phyloP scores from a whole-genome alignment of 805 yeast species.

The Lachancea lanzarotensis region DNA sequence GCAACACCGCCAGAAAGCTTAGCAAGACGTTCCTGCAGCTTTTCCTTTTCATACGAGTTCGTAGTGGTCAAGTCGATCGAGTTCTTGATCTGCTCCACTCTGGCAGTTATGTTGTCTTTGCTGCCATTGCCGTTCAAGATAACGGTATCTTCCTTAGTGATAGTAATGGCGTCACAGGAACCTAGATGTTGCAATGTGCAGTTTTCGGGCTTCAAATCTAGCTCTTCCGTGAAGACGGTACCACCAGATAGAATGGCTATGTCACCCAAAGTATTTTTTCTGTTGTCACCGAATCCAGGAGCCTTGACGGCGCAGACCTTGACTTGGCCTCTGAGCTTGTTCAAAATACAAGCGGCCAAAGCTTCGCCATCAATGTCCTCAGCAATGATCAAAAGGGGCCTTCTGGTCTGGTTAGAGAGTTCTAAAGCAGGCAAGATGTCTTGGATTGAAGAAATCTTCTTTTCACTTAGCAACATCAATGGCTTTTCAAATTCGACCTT shows the following conservation, averaged over 20 bases:
- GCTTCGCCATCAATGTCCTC: conserved; percentile 99
- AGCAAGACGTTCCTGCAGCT: conserved; percentile 94
- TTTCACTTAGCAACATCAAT: conserved; percentile 78
- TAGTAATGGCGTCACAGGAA: conserved; percentile 81
- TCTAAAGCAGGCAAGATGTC: conserved; percentile 91
- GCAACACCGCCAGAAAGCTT: conserved; percentile 98
- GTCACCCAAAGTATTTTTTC: conserved; percentile 96
- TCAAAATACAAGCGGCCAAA: conserved; percentile 92
- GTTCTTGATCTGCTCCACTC: conserved; percentile 91
- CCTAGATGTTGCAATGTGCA: conserved; percentile 89
- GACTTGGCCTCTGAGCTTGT: conserved; percentile 97
- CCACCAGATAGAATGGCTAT: conserved; percentile 94
- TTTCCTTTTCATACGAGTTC: conserved; percentile 90
- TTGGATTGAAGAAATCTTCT: conserved; percentile 84
- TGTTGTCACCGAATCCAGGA: conserved; percentile 98
- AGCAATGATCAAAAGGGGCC: conserved; percentile 88
- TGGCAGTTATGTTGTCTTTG: conserved; percentile 68
- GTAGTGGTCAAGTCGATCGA: conserved; percentile 64
- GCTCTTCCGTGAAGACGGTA: conserved; percentile 78
- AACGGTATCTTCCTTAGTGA: conserved; percentile 94
- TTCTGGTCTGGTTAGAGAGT: conserved; percentile 84
- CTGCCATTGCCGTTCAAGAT: conserved; percentile 88
- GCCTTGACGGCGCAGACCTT: conserved; percentile 95
- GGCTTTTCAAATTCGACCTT: conserved; percentile 96
- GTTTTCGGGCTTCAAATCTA: conserved; percentile 89